phyloP scores from a whole-genome alignment of 805 yeast species.

The Soucietia sequanensis region DNA sequence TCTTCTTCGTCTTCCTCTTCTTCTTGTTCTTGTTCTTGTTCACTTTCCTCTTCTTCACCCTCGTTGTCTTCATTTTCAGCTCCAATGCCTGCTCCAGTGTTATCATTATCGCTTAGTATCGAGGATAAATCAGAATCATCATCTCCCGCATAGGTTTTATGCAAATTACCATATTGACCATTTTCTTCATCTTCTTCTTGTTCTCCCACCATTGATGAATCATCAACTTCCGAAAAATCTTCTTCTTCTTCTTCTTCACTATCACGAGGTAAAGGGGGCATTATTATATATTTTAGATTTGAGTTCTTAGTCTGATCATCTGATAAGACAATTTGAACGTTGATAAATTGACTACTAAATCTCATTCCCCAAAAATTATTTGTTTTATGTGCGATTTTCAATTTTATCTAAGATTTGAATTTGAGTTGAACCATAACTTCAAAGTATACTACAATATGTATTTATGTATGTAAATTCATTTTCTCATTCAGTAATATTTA shows the following conservation, averaged over 20 bases:
- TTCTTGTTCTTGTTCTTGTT: slow-evolving; percentile 7
- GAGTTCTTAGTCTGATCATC: too few relatives aligned
- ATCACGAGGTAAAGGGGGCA: slow-evolving; percentile 12
- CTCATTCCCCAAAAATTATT: too few relatives aligned
- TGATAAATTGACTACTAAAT: too few relatives aligned
- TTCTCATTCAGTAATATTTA: too few relatives aligned
- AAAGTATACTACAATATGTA: too few relatives aligned
- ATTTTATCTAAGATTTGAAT: too few relatives aligned
- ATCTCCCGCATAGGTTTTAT: too few relatives aligned
- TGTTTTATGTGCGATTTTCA: too few relatives aligned
- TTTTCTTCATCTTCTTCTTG: slow-evolving; percentile 12
- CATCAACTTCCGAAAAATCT: slow-evolving; percentile 7
- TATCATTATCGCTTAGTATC: slow-evolving; percentile 9
- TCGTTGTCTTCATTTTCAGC: slow-evolving; percentile 9
- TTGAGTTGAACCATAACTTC: too few relatives aligned
- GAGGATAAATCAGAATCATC: too few relatives aligned
- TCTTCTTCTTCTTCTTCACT: slow-evolving; percentile 12
- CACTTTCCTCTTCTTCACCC: slow-evolving; percentile 5
- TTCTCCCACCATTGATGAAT: slow-evolving; percentile 7
- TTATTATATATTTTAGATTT: neutral
- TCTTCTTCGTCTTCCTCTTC: slow-evolving; percentile 14
- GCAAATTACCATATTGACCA: slow-evolving; percentile 4
- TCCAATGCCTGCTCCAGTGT: slow-evolving; percentile 7
- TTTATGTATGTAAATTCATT: too few relatives aligned
- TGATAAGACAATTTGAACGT: too few relatives aligned